A percentile compares a stretch with the other conserved stretches of the same genome.
phyloP scores from a whole-genome alignment of 2,329 filamentous ascomycete genomes.

The Botryotinia convoluta region DNA sequence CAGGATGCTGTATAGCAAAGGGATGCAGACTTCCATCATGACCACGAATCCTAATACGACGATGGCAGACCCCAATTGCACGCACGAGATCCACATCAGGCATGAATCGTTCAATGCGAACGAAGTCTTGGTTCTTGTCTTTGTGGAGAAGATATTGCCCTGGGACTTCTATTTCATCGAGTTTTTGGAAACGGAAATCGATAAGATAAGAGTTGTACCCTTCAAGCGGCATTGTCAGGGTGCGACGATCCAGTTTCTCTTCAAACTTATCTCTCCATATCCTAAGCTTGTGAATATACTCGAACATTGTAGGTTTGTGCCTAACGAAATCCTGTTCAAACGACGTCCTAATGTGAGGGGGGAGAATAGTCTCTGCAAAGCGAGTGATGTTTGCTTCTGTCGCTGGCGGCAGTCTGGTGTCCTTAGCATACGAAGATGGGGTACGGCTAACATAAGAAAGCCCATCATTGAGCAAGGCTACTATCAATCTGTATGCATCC shows the following conservation, averaged over 20 bases:
- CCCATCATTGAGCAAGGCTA: constrained; percentile 94
- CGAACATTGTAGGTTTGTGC: constrained; percentile 94
- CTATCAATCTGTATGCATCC: constrained; percentile 94
- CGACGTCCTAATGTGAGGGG: constrained; percentile 88
- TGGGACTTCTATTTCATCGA: constrained; percentile 96
- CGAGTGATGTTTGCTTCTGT: constrained; percentile 96
- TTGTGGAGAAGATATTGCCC: constrained; percentile 96
- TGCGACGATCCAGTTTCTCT: constrained; percentile 86
- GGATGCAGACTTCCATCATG: constrained; percentile 97
- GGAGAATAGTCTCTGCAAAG: constrained; percentile 94
- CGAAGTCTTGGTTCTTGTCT: constrained; percentile 98
- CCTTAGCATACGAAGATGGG: constrained; percentile 81
- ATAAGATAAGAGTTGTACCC: constrained; percentile 85
- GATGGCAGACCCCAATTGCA: constrained; percentile 85
- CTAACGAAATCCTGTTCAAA: constrained; percentile 97
- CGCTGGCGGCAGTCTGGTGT: constrained; percentile 82
- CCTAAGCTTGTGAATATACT: constrained; percentile 96
- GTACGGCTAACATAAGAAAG: constrained; percentile 88
- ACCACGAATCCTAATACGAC: constrained; percentile 90
- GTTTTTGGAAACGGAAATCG: constrained; percentile 96
- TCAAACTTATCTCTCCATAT: constrained; percentile 98
- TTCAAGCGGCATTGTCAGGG: constrained; percentile 55
- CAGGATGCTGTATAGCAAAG: constrained; percentile 95
- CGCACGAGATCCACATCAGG: constrained; percentile 92
- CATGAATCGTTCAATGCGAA: constrained; percentile 94